A percentile compares a stretch with the other conserved stretches of the same genome.
phyloP scores from a whole-genome alignment of 306 rosid species.

The Begonia fuchsioides region DNA sequence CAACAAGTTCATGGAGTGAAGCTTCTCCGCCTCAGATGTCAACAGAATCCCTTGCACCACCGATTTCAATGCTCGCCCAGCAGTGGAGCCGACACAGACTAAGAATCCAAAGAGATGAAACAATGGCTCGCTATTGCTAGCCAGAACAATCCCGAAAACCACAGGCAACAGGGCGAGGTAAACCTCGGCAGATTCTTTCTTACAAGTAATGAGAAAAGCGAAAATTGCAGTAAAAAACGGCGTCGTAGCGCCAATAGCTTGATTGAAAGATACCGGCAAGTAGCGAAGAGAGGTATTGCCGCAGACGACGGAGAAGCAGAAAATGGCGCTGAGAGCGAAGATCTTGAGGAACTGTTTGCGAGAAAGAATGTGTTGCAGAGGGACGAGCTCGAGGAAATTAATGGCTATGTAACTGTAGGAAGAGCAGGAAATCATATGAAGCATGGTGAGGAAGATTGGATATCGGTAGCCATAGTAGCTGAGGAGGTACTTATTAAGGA shows the following conservation, averaged over 20 bases:
- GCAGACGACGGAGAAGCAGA: constrained; percentile 63
- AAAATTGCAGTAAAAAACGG: constrained; percentile 62
- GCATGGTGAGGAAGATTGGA: constrained; percentile 68
- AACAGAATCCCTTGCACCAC: constrained; percentile 59
- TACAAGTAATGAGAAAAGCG: constrained; percentile 47
- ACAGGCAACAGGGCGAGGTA: constrained; percentile 50
- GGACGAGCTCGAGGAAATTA: constrained; percentile 36
- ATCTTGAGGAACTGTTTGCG: constrained; percentile 47
- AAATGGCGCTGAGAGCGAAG: constrained; percentile 39
- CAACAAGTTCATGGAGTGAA: constrained; percentile 55
- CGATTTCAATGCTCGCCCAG: constrained; percentile 57
- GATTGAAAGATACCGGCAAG: constrained; percentile 54
- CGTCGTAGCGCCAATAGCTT: constrained; percentile 57
- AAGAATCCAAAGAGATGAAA: constrained; percentile 53
- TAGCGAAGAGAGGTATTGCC: constrained; percentile 59
- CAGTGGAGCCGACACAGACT: constrained; percentile 50
- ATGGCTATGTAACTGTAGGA: constrained; percentile 33
- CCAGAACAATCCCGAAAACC: constrained; percentile 47
- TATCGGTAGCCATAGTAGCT: constrained; percentile 43
- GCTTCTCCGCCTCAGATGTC: constrained; percentile 52
- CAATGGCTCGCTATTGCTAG: constrained; percentile 50
- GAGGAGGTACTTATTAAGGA: constrained; percentile 60
- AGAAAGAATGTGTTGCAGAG: constrained; percentile 45
- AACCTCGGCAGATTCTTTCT: constrained; percentile 42
- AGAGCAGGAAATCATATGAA: constrained; percentile 53